A percentile compares a stretch with the other conserved stretches of the same genome.
Evolutionary conservation across 2,329 filamentous ascomycete species (phyloP).

Genomic region (Clarireedia hainanense): DNA sequence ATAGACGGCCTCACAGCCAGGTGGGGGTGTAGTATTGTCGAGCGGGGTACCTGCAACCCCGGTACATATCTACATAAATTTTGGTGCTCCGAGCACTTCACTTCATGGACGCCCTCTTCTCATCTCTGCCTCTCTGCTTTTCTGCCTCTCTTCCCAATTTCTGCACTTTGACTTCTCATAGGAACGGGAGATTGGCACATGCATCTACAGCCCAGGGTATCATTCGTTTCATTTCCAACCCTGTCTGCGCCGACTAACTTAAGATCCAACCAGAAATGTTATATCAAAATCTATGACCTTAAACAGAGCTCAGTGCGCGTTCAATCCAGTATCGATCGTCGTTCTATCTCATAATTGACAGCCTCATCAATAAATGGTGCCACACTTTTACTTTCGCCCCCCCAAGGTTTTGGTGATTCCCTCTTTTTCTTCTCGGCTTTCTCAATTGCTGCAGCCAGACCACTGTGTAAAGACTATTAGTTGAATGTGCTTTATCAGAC

Average conservation of each 20-base stretch:
- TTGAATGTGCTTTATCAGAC: background rate
- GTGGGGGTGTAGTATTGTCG: too few species aligned
- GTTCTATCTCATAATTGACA: conserved; percentile 23
- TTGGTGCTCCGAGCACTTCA: too few species aligned
- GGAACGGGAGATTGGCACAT: background rate
- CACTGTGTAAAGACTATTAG: conserved; percentile 11
- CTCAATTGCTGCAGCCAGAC: conserved; percentile 17
- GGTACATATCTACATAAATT: too few species aligned
- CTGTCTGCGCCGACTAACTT: background rate
- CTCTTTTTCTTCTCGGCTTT: conserved; percentile 13
- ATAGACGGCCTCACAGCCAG: too few species aligned
- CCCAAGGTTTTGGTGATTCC: conserved; percentile 14
- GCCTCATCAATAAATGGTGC: conserved; percentile 19
- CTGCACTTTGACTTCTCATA: background rate
- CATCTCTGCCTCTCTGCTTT: too few species aligned
- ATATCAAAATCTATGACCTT: background rate
- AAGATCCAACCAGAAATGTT: background rate
- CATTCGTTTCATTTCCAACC: background rate
- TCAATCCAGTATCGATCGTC: background rate
- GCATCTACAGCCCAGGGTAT: background rate
- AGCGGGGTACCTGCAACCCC: too few species aligned
- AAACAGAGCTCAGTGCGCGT: background rate
- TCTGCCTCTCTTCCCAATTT: too few species aligned
- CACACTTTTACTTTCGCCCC: conserved; percentile 14
- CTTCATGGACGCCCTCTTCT: too few species aligned